A percentile compares a stretch with the other conserved stretches of the same genome.
These are phyloP conservation scores for Annona cherimola DNA, from an alignment of 164 flowering plant genomes.

Conservation along the genomic window DNA sequence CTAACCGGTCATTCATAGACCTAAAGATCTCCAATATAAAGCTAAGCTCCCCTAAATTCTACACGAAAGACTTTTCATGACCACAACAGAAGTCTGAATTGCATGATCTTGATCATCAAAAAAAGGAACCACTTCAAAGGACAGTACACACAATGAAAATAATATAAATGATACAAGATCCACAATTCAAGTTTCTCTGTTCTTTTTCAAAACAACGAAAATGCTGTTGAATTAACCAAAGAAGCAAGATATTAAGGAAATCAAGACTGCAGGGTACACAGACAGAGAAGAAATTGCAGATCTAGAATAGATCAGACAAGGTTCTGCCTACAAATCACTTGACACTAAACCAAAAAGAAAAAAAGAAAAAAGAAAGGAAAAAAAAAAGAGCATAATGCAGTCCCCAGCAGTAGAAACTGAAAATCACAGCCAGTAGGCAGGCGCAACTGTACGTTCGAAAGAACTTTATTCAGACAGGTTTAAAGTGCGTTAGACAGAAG, in stretches of 20 bases:
- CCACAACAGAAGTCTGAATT: neutral
- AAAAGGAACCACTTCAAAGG: neutral
- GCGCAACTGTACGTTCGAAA: neutral
- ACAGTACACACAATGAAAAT: neutral
- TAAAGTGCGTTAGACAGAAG: slow-evolving; percentile 13
- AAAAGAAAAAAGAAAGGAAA: neutral
- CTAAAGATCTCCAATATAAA: neutral
- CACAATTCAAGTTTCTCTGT: neutral
- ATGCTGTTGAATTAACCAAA: no score
- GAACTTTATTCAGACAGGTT: neutral
- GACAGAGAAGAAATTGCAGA: no score
- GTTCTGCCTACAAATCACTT: no score
- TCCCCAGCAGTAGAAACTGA: neutral
- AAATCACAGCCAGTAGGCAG: neutral
- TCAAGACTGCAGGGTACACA: no score
- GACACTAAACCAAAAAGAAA: no score
- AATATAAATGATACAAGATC: neutral
- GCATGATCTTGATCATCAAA: neutral
- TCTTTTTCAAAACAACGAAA: no score
- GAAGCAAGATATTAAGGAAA: no score
- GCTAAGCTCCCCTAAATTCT: neutral
- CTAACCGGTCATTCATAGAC: neutral
- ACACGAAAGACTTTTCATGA: neutral
- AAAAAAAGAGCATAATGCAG: neutral
- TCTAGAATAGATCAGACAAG: no score